A percentile compares a stretch with the other conserved stretches of the same genome.
These are phyloP conservation scores for Aspergillus kassunensis DNA, from an alignment of 495 filamentous ascomycete species.

Conservation along the genomic window DNA sequence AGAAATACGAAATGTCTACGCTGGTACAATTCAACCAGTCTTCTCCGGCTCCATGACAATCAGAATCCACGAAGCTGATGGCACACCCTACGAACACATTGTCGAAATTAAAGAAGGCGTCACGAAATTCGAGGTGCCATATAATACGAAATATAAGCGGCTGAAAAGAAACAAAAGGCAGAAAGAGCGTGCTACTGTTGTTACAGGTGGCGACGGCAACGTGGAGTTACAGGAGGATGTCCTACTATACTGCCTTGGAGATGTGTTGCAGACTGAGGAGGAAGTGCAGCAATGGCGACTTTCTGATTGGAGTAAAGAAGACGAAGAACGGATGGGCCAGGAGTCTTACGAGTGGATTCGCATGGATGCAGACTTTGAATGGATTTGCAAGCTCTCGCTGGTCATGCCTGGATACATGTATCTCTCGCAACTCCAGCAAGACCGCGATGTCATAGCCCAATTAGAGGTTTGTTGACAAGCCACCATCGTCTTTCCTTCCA, in stretches of 20 bases:
- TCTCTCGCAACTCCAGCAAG: conserved; percentile 93
- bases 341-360: conserved; percentile 99
- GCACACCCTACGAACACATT: conserved; percentile 97
- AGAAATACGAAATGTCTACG: conserved; percentile 63
- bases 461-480: conserved; percentile 57
- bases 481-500: background rate
- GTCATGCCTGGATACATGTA: conserved; percentile 94
- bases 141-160: conserved; percentile 99
- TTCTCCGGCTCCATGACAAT: conserved; percentile 98
- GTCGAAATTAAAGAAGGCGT: conserved; percentile 85
- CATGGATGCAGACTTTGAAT: conserved; percentile 97
- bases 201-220: conserved; percentile 55
- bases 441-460: conserved; percentile 93
- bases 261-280: conserved; percentile 77
- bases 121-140: conserved; percentile 87
- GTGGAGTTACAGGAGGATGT: conserved; percentile 76
- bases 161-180: conserved; percentile 88
- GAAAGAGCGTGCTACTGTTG: conserved; percentile 67
- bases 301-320: conserved; percentile 79
- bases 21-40: conserved; percentile 63
- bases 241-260: conserved; percentile 86
- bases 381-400: conserved; percentile 78
- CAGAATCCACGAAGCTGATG: conserved; percentile 96
- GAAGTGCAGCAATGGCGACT: conserved; percentile 82
- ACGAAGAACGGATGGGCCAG: conserved; percentile 84